A percentile compares a stretch with the other conserved stretches of the same genome.
Conservation (phyloP, 2,329 filamentous ascomycete genomes). For the Pseudogymnoascus verrucosus region DNA sequence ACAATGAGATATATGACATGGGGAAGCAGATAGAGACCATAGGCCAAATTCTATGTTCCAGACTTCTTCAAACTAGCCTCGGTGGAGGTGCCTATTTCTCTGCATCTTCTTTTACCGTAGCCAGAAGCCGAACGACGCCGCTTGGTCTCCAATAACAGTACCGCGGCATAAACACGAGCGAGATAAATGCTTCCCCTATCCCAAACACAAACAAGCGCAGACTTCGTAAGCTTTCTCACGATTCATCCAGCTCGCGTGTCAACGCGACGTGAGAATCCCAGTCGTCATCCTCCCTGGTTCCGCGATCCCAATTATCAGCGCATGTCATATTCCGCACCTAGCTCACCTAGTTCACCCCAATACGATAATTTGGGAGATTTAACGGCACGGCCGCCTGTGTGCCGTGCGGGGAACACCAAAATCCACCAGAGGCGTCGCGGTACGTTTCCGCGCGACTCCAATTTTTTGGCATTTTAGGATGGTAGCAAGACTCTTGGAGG, state of each 20-base stretch:
- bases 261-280: not conserved
- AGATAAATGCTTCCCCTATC: not conserved
- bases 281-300: not conserved
- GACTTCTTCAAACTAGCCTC: not conserved
- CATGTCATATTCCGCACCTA: not conserved
- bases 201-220: not conserved
- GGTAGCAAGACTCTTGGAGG: not conserved
- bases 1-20: not conserved
- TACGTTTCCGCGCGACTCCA: not conserved
- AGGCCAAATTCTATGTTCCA: not conserved
- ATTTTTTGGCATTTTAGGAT: not conserved
- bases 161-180: not conserved
- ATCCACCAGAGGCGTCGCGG: not conserved
- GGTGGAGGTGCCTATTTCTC: no score
- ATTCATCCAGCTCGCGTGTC: not conserved
- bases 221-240: not conserved
- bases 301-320: not conserved
- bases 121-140: not conserved
- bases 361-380: not conserved
- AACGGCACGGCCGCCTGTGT: not conserved
- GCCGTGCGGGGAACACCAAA: not conserved
- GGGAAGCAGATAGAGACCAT: not conserved
- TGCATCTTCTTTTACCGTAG: not conserved
- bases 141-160: not conserved
- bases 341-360: not conserved